A percentile compares a stretch with the other conserved stretches of the same genome.
These are phyloP conservation scores for Bruguiera parviflora DNA, from an alignment of 345 rosid species.

Conservation along the genomic window DNA sequence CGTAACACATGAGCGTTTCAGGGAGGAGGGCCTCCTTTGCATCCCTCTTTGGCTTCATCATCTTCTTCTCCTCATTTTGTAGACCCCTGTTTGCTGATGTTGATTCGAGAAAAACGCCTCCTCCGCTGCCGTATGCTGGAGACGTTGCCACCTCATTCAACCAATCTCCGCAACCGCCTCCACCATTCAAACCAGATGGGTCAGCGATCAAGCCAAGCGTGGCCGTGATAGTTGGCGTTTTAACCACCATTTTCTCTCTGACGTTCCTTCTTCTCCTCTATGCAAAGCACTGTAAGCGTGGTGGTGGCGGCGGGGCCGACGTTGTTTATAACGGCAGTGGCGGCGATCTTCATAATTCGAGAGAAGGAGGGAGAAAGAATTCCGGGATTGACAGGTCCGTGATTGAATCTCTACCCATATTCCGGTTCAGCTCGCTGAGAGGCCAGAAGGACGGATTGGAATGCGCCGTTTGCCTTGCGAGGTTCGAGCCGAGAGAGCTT, in stretches of 20 bases:
- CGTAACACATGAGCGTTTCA: conserved; percentile 12
- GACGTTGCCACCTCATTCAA: background rate
- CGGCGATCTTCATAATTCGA: background rate
- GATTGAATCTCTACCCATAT: conserved; percentile 73
- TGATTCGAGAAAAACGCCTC: conserved; percentile 12
- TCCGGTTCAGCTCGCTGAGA: conserved; percentile 66
- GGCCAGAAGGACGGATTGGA: conserved; percentile 81
- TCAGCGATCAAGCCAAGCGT: conserved; percentile 60
- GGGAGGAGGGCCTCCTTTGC: background rate
- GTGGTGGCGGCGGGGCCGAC: conserved; percentile 1
- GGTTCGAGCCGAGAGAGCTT: conserved; percentile 60
- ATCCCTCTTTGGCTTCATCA: background rate
- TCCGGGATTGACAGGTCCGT: conserved; percentile 77
- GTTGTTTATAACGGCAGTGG: conserved; percentile 12
- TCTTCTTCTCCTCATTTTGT: background rate
- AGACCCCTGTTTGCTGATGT: background rate
- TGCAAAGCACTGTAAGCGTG: conserved; percentile 65
- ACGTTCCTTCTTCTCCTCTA: conserved; percentile 77
- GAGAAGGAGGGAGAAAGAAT: conserved; percentile 38
- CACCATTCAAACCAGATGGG: conserved; percentile 14
- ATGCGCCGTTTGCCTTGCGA: conserved; percentile 73
- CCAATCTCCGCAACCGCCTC: conserved; percentile 14
- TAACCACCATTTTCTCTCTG: conserved; percentile 63
- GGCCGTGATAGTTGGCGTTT: conserved; percentile 54
- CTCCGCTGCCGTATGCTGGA: background rate